These are phyloP conservation scores for Trichophyton rubrum DNA, from an alignment of 2,329 filamentous ascomycete genomes.

Conservation along the genomic window DNA sequence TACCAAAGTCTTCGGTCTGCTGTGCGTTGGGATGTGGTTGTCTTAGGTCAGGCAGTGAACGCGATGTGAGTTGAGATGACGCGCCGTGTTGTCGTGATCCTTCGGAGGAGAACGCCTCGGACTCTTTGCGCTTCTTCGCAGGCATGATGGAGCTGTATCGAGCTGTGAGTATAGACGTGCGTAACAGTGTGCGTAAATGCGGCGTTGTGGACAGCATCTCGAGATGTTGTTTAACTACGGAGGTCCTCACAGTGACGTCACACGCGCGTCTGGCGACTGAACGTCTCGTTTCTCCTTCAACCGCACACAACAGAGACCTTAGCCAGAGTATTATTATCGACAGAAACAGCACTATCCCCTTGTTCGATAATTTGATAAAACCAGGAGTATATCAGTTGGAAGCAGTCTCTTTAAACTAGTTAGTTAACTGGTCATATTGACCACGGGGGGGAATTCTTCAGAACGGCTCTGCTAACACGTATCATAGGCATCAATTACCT, in stretches of 20 bases:
- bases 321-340: too few relatives aligned
- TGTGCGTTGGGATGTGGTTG: conserved; percentile 4
- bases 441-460: background rate
- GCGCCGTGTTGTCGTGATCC: background rate
- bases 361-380: too few relatives aligned
- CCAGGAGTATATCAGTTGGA: too few relatives aligned
- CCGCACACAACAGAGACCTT: too few relatives aligned
- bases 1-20: background rate
- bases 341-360: too few relatives aligned
- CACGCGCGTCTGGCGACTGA: too few relatives aligned
- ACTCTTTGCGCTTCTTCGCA: background rate
- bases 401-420: too few relatives aligned
- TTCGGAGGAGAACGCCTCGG: background rate
- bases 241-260: background rate
- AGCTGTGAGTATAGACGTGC: background rate
- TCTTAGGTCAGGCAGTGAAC: background rate
- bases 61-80: background rate
- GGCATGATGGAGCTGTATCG: background rate
- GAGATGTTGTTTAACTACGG: background rate
- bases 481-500: too few relatives aligned
- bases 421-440: too few relatives aligned
- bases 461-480: background rate
- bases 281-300: too few relatives aligned
- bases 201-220: background rate
- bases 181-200: background rate